These are phyloP conservation scores for Phlegmacium glaucopus DNA, from an alignment of 768 basidiomycete genomes.

Conservation along the genomic window DNA sequence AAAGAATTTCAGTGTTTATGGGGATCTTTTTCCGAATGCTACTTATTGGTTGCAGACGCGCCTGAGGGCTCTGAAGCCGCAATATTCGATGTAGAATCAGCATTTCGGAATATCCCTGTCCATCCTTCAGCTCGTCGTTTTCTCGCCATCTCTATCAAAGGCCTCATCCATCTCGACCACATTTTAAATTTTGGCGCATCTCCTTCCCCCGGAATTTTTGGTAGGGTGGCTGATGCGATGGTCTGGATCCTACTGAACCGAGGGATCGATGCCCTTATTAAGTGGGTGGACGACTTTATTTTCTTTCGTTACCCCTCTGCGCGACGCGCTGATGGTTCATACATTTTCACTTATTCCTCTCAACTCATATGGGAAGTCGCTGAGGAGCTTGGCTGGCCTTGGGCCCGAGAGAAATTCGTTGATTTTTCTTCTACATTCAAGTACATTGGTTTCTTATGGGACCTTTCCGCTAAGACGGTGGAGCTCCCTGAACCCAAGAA, in stretches of 20 bases:
- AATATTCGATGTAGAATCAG: no score
- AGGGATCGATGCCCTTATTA: slow-evolving; percentile 1
- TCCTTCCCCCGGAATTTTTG: slow-evolving; percentile 28
- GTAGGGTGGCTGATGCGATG: slow-evolving; percentile 28
- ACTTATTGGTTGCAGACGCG: no score
- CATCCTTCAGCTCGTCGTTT: no score
- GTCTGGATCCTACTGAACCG: slow-evolving; percentile 20
- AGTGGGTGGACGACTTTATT: slow-evolving; percentile 30
- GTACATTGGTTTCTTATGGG: slow-evolving; percentile 16
- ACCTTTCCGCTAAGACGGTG: slow-evolving; percentile 3
- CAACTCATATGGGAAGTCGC: no score
- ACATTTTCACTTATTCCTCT: no score
- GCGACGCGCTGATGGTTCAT: slow-evolving; percentile 16
- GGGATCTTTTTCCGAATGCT: no score
- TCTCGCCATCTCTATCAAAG: no score
- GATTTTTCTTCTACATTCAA: neutral
- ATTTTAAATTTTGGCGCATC: slow-evolving; percentile 27
- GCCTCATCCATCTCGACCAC: slow-evolving; percentile 32
- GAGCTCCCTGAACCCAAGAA: slow-evolving; percentile 20
- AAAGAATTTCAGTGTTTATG: no score
- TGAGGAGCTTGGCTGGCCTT: slow-evolving; percentile 7
- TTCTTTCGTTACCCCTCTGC: slow-evolving; percentile 10
- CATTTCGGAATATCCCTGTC: no score
- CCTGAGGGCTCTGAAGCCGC: no score
- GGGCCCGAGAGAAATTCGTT: slow-evolving; percentile 10